These are phyloP conservation scores for Phytophthora pisi DNA, from an alignment of 352 stramenopile species.

Conservation along the genomic window DNA sequence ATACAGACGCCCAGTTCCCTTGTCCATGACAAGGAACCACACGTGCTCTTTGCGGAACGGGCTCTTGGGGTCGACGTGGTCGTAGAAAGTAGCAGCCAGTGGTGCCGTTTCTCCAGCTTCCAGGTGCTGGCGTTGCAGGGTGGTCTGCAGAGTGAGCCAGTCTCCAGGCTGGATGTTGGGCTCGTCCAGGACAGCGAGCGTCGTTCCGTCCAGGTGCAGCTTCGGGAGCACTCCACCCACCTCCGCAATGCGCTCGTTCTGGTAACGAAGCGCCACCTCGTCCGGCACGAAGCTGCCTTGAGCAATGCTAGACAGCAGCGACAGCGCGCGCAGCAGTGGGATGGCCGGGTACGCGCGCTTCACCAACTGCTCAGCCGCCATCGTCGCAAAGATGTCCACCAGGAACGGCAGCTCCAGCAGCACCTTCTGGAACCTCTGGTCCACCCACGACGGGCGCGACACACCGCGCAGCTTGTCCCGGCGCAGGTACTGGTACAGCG, in stretches of 20 bases:
- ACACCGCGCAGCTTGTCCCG: constrained; percentile 73
- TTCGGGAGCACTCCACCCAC: constrained; percentile 40
- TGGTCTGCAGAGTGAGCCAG: constrained; percentile 77
- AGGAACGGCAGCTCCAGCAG: constrained; percentile 80
- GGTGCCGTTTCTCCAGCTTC: constrained; percentile 44
- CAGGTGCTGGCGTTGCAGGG: constrained; percentile 58
- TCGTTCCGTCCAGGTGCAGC: constrained; percentile 39
- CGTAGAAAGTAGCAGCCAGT: constrained; percentile 69
- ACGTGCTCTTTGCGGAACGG: constrained; percentile 79
- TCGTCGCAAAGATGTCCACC: constrained; percentile 71
- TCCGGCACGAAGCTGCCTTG: constrained; percentile 77
- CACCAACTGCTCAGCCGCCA: constrained; percentile 69
- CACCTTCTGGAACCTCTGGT: constrained; percentile 67
- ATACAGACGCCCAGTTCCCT: constrained; percentile 59
- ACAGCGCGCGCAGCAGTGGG: constrained; percentile 61
- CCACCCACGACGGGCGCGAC: constrained; percentile 72
- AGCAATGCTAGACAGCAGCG: constrained; percentile 69
- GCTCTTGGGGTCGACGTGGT: constrained; percentile 66
- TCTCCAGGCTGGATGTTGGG: constrained; percentile 72
- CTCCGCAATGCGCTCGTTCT: constrained; percentile 49
- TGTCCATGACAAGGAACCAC: constrained; percentile 77
- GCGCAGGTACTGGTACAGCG: constrained; percentile 79
- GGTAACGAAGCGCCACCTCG: constrained; percentile 58
- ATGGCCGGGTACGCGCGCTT: constrained; percentile 67
- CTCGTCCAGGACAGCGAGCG: constrained; percentile 69